A percentile compares a stretch with the other conserved stretches of the same genome.
Conservation (phyloP, 108 stramenopile species). For the Skeletonema tropicum region DNA sequence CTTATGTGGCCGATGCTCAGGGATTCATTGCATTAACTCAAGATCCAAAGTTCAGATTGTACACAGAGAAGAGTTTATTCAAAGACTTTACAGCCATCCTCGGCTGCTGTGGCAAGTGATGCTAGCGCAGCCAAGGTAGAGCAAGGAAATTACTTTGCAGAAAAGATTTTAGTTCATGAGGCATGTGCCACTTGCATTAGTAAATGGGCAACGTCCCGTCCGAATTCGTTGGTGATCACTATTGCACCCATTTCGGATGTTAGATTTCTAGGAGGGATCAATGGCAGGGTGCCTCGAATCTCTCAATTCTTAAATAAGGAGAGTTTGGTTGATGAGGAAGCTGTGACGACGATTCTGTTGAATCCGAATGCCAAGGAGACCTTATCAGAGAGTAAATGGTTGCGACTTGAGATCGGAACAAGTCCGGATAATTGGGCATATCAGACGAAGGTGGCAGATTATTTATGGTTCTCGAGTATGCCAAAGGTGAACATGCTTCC, state of each 20-base stretch:
- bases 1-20: constrained; percentile 73
- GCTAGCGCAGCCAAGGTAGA: constrained; percentile 35
- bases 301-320: constrained; percentile 42
- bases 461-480: constrained; percentile 81
- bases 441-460: constrained; percentile 86
- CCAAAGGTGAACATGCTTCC: constrained; percentile 89
- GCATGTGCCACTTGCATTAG: constrained; percentile 69
- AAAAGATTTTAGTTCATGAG: constrained; percentile 81
- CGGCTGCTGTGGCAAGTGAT: constrained; percentile 6
- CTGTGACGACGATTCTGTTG: constrained; percentile 82
- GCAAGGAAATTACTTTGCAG: constrained; percentile 71
- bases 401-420: constrained; percentile 85
- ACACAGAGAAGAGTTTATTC: constrained; percentile 77
- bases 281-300: constrained; percentile 78
- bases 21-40: constrained; percentile 79
- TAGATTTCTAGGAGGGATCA: constrained; percentile 73
- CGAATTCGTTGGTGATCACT: constrained; percentile 62
- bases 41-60: constrained; percentile 78
- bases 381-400: constrained; percentile 60
- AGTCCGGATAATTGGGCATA: constrained; percentile 71
- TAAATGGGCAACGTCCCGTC: constrained; percentile 57
- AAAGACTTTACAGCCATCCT: constrained; percentile 66
- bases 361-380: constrained; percentile 84
- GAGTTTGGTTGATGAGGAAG: constrained; percentile 62
- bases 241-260: constrained; percentile 71